Percentiles rank a stretch among this genome's conserved stretches.
Conservation (phyloP, 2,329 filamentous ascomycete species). For the Pestalotiopsis fici region DNA sequence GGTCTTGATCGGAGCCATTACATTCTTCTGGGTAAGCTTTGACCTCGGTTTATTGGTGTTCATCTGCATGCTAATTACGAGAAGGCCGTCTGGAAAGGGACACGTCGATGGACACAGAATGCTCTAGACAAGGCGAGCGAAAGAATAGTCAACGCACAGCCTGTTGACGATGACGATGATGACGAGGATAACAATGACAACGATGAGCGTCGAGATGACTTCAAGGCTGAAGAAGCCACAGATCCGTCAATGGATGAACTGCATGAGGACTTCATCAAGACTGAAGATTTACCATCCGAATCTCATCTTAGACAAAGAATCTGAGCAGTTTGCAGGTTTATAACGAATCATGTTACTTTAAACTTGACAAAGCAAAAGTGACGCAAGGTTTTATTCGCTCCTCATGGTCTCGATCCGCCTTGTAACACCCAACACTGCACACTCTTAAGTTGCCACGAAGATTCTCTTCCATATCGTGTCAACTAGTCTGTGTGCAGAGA, state of each 20-base stretch:
- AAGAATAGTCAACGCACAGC: slow-evolving; percentile 79
- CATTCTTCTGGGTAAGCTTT: slow-evolving; percentile 73
- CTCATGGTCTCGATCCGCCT: slow-evolving; percentile 12
- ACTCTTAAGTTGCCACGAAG: slow-evolving; percentile 95
- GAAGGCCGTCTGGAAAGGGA: slow-evolving; percentile 79
- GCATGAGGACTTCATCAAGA: neutral
- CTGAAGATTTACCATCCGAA: neutral
- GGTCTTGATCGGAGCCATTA: slow-evolving; percentile 76
- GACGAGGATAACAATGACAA: slow-evolving; percentile 28
- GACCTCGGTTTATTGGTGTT: slow-evolving; percentile 8
- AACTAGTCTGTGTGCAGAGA: slow-evolving; percentile 98
- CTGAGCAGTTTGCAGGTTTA: neutral
- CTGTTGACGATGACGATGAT: slow-evolving; percentile 52
- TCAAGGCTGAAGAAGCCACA: neutral
- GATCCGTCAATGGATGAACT: slow-evolving; percentile 2
- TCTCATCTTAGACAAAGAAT: neutral
- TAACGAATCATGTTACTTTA: neutral
- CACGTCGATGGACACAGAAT: slow-evolving; percentile 71
- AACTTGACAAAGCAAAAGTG: neutral
- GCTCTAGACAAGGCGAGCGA: slow-evolving; percentile 79
- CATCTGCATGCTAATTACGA: neutral
- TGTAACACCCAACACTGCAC: slow-evolving; percentile 57
- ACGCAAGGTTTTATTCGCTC: neutral
- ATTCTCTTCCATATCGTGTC: slow-evolving; percentile 77
- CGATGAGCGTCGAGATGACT: neutral